A percentile compares a stretch with the other conserved stretches of the same genome.
Conservation (phyloP, 2,329 filamentous ascomycete genomes). For the Aspergillus pseudonomiae region DNA sequence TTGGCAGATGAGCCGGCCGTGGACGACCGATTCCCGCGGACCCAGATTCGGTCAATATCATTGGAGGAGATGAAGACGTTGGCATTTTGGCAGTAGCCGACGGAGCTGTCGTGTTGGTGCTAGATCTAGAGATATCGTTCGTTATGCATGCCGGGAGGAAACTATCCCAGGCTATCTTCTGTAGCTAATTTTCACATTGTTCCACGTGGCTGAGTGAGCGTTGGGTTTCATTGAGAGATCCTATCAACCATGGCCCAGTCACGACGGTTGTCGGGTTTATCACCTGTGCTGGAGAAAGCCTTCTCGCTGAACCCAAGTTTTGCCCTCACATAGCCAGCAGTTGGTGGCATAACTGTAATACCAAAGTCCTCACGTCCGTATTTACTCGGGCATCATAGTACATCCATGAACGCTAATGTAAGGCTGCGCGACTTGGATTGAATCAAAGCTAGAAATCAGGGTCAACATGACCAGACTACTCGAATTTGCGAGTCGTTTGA, state of each 20-base stretch:
- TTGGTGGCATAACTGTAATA: too few species aligned
- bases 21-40: slow-evolving; percentile 43
- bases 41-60: slow-evolving; percentile 33
- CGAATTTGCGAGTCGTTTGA: too few species aligned
- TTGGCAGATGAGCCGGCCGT: slow-evolving; percentile 27
- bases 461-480: too few species aligned
- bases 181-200: background rate
- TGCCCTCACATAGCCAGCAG: too few species aligned
- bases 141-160: background rate
- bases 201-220: background rate
- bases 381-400: too few species aligned
- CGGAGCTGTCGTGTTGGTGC: background rate
- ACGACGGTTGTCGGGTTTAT: too few species aligned
- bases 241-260: background rate
- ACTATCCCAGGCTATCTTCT: background rate
- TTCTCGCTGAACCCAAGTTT: too few species aligned
- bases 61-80: slow-evolving; percentile 40
- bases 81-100: slow-evolving; percentile 32
- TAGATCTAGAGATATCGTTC: background rate
- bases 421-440: too few species aligned
- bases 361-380: too few species aligned
- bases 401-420: too few species aligned
- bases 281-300: too few species aligned
- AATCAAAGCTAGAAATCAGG: too few species aligned
- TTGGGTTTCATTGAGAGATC: background rate